Base-by-base conservation (phyloP, 306 rosid species). In the Corylus americana region DNA sequence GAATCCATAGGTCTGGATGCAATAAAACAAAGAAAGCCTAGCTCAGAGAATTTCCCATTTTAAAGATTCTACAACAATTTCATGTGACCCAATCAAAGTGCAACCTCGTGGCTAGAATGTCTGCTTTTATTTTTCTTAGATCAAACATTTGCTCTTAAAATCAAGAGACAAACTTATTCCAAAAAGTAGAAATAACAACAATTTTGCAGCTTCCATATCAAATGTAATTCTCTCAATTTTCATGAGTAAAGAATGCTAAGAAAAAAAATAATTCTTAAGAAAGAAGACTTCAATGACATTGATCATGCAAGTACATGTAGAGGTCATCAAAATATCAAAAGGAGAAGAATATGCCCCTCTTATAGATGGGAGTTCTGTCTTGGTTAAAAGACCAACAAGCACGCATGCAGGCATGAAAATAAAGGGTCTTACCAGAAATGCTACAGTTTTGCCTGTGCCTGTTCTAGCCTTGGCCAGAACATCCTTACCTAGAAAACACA, bases 401-500 rank as follows among this genome's bases (percentile, higher is more conserved):
- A 50, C 49, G 64, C 45, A 55, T 42, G 63, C 49, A 49, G 51
- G 77, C 18, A 72, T 35, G 55, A 49, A 27, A 50, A 50, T 2
- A 74, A 57, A 71, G 79, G 70, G 75, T 27, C 94, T 77, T 83
- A 95, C 99, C 97, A 95, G 88, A 88, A 93, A 95, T 11, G 99
- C 99, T 53, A 95, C 96, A 54, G 99, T 95, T 91, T 95, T 95
- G 67, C 99, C 99, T 1, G 99, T 95, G 78, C 99, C 99, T 25
- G 98, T 95, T 88, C 70, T 95, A 62, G 99, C 98, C 86, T 93
- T 95, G 80, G 98, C 99, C 47, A 95, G 94, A 69, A 95, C 98
- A 83, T 95, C 98, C 93, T 91, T 95, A 83, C 99, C 98, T 95
- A 74, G 58, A 89, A 81, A 83, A 61, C 50, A 75, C 11, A 79